phyloP scores from a whole-genome alignment of 1,139 yeast species.

The Zygosaccharomyces sapae region DNA sequence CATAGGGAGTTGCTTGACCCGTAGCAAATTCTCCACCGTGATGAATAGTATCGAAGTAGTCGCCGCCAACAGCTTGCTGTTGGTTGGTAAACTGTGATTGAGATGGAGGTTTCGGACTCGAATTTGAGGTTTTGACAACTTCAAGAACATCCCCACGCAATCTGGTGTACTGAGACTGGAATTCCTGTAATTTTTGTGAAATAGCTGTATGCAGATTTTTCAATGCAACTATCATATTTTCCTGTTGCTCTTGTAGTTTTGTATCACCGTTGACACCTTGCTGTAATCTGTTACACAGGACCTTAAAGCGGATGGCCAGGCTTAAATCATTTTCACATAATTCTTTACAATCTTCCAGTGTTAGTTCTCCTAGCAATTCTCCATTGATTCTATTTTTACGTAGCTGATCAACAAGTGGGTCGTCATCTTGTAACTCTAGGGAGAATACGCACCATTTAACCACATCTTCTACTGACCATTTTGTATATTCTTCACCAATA shows the following conservation, averaged over 20 bases:
- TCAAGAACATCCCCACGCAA: slow-evolving; percentile 33
- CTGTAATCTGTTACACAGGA: slow-evolving; percentile 39
- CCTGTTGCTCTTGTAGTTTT: slow-evolving; percentile 18
- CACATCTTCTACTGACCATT: slow-evolving; percentile 27
- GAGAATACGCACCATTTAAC: slow-evolving; percentile 22
- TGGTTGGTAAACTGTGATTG: slow-evolving; percentile 14
- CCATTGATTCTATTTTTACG: slow-evolving; percentile 63
- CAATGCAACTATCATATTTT: slow-evolving; percentile 26
- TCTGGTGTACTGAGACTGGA: slow-evolving; percentile 30
- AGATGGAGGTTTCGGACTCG: slow-evolving; percentile 11
- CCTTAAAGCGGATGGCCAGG: slow-evolving; percentile 46
- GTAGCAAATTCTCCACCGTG: slow-evolving; percentile 11
- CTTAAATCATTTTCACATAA: slow-evolving; percentile 47
- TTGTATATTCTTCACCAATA: slow-evolving; percentile 12
- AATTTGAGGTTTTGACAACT: slow-evolving; percentile 24
- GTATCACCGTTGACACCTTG: slow-evolving; percentile 13
- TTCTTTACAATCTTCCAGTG: slow-evolving; percentile 58
- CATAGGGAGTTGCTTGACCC: slow-evolving; percentile 7
- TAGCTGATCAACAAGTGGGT: slow-evolving; percentile 34
- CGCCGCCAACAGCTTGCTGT: slow-evolving; percentile 18
- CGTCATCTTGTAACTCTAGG: slow-evolving; percentile 16
- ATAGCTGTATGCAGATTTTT: slow-evolving; percentile 28
- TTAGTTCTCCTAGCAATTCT: slow-evolving; percentile 53
- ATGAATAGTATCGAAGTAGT: slow-evolving; percentile 11
- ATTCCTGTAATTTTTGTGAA: slow-evolving; percentile 30